Evolutionary conservation across 2,329 filamentous ascomycete genomes (phyloP).

Genomic region (Hortaea sp.): DNA sequence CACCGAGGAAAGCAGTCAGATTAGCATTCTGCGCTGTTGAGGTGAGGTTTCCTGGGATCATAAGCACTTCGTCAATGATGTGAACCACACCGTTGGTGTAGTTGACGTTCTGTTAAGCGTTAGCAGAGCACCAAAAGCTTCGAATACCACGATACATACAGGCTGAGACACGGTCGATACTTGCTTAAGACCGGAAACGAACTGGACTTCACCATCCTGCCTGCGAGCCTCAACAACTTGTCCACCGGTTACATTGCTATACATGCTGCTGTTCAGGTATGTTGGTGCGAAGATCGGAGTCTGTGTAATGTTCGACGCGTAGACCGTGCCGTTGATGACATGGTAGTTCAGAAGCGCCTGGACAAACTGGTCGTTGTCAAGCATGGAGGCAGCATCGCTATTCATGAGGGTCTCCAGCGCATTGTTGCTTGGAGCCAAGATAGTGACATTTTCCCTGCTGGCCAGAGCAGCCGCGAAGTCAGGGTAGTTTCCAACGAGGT

Average conservation of each 20-base stretch:
- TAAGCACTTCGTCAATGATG: constrained; percentile 36
- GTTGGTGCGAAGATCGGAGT: constrained; percentile 37
- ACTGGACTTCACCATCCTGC: constrained; percentile 31
- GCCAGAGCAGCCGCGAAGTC: constrained; percentile 29
- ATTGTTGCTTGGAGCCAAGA: constrained; percentile 48
- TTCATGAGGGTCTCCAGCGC: constrained; percentile 31
- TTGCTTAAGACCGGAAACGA: constrained; percentile 44
- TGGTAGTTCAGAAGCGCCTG: constrained; percentile 48
- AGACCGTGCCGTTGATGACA: constrained; percentile 44
- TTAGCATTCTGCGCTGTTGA: constrained; percentile 25
- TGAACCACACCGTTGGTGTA: constrained; percentile 38
- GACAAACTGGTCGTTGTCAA: constrained; percentile 22
- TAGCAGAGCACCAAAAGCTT: neutral
- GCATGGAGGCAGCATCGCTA: constrained; percentile 5
- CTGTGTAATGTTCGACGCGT: constrained; percentile 27
- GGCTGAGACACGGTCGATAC: constrained; percentile 40
- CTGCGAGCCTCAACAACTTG: constrained; percentile 44
- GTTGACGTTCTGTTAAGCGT: constrained; percentile 27
- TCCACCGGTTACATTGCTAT: constrained; percentile 49
- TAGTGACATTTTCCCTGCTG: constrained; percentile 42
- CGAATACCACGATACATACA: constrained; percentile 27
- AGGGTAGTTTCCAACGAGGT: constrained; percentile 28
- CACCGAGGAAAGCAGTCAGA: constrained; percentile 33
- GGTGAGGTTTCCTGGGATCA: constrained; percentile 26
- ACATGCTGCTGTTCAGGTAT: constrained; percentile 41